Percentiles rank a stretch among this genome's conserved stretches.
These are phyloP conservation scores for Halteria grandinella DNA, from an alignment of 73 alveolate genomes.

Conservation along the genomic window DNA sequence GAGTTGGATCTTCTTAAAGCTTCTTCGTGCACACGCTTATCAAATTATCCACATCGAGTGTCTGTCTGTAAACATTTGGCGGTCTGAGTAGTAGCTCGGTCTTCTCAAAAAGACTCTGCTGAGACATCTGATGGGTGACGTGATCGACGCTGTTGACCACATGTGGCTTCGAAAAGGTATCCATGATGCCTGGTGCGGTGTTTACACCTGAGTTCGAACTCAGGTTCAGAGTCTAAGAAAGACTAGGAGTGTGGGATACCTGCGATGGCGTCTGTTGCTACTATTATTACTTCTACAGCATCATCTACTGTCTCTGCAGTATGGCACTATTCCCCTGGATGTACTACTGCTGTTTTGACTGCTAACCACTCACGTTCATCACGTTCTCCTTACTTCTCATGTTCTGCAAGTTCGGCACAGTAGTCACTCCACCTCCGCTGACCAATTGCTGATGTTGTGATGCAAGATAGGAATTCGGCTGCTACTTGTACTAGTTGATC, in stretches of 20 bases:
- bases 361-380: background rate
- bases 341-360: too few species aligned
- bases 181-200: background rate
- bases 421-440: too few species aligned
- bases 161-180: too few species aligned
- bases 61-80: constrained; percentile 56
- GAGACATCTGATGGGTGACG: background rate
- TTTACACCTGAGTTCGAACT: background rate
- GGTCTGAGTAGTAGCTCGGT: constrained; percentile 36
- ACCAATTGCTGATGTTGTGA: constrained; percentile 11
- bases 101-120: constrained; percentile 7
- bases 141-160: background rate
- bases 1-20: constrained; percentile 73
- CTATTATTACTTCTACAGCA: background rate
- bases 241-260: constrained; percentile 1
- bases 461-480: constrained; percentile 36
- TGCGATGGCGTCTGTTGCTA: background rate
- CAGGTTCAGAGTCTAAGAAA: background rate
- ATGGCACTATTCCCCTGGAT: too few species aligned
- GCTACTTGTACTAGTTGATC: too few species aligned
- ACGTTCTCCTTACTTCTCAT: background rate
- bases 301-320: background rate
- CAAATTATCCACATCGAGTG: constrained; percentile 83
- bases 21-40: constrained; percentile 78
- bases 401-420: background rate